Percentiles rank a stretch among this genome's conserved stretches.
Evolutionary conservation across 805 yeast genomes (phyloP).

Genomic region (Yamadazyma takamatsuzukensis): DNA sequence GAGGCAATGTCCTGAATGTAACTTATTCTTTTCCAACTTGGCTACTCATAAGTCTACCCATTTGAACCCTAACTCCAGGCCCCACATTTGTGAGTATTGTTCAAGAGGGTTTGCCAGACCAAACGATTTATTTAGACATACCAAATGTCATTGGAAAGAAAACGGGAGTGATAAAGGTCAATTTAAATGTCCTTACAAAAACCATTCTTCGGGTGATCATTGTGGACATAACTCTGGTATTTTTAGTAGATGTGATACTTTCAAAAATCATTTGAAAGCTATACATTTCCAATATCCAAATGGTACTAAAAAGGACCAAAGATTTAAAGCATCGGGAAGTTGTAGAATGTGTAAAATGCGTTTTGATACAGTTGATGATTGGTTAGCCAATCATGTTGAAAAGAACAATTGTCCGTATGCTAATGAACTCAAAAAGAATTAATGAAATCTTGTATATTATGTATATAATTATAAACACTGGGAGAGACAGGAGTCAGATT

Average conservation of each 20-base stretch:
- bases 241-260: conserved; percentile 87
- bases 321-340: conserved; percentile 63
- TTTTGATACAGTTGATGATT: conserved; percentile 69
- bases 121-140: conserved; percentile 81
- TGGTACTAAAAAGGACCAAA: conserved; percentile 77
- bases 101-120: conserved; percentile 83
- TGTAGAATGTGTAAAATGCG: conserved; percentile 73
- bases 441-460: conserved; percentile 2
- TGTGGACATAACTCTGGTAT: conserved; percentile 82
- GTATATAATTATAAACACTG: too few relatives aligned
- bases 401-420: conserved; percentile 32
- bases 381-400: conserved; percentile 77
- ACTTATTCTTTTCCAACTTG: conserved; percentile 66
- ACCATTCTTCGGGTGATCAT: conserved; percentile 23
- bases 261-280: conserved; percentile 85
- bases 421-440: conserved; percentile 11
- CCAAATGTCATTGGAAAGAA: conserved; percentile 81
- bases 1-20: conserved; percentile 71
- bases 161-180: conserved; percentile 62
- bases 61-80: conserved; percentile 65
- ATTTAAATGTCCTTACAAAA: conserved; percentile 75
- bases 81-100: conserved; percentile 76
- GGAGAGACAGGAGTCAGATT: too few relatives aligned
- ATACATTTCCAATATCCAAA: conserved; percentile 85
- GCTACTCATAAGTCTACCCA: conserved; percentile 84